A percentile compares a stretch with the other conserved stretches of the same genome.
Conservation (phyloP, 108 stramenopile genomes). For the Cyclotella atomus region DNA sequence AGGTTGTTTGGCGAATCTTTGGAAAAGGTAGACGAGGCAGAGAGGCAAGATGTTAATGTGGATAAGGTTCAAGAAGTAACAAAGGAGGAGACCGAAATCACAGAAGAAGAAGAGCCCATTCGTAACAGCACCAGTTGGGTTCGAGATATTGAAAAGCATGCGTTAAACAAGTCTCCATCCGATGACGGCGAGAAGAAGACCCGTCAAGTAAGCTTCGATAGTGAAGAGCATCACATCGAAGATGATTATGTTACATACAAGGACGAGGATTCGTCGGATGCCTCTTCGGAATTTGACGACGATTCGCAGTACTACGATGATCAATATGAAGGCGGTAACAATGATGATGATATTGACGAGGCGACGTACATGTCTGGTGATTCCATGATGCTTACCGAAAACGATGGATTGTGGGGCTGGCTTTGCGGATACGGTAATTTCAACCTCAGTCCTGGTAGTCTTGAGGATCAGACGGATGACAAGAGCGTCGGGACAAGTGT, state of each 20-base stretch:
- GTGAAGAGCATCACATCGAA: neutral
- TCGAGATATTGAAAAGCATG: neutral
- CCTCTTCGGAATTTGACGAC: slow-evolving; percentile 8
- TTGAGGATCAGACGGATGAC: neutral
- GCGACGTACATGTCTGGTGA: slow-evolving; percentile 1
- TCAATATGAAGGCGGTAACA: neutral
- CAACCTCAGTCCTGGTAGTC: neutral
- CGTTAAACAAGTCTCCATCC: neutral
- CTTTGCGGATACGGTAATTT: neutral
- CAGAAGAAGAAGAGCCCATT: neutral
- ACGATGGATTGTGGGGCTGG: neutral
- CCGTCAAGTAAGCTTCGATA: neutral
- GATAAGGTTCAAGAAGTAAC: neutral
- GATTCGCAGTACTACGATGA: slow-evolving; percentile 13
- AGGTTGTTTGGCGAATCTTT: too few relatives aligned
- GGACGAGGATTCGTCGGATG: neutral
- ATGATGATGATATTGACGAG: slow-evolving; percentile 13
- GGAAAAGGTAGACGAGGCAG: neutral
- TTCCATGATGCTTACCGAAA: neutral
- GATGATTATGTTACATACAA: too few relatives aligned
- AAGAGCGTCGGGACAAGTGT: neutral
- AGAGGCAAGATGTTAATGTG: neutral
- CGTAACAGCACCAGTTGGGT: neutral
- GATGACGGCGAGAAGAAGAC: neutral
- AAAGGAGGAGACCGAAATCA: neutral